Evolutionary conservation across 2,329 filamentous ascomycete species (phyloP), one percentile per base, ranked within the genome.

Genomic region (Pseudogymnoascus verrucosus): DNA sequence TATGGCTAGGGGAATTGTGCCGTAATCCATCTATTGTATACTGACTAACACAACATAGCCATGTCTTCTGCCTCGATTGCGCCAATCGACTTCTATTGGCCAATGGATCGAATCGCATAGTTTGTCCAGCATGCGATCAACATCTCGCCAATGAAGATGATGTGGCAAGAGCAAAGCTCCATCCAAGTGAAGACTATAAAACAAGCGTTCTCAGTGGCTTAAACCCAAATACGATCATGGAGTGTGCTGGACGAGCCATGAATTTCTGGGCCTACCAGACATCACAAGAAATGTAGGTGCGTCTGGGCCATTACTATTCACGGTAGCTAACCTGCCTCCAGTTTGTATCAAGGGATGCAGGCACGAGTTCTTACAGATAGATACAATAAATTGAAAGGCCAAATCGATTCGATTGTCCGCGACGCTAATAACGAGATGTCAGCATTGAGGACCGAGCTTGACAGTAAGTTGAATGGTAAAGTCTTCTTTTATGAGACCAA

Each of bases 201-300:
- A 91, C 90, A 0, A 93, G 88, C 65, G 84, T 96, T 0, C 79
- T 97, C 10, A 91, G 90, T 71, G 93, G 93, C 0, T 77, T 97
- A 0, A 90, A 86, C 65, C 93, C 93, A 0, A 87, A 82, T 36
- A 81, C 88, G 31, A 89, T 97, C 67, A 91, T 96, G 82, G 93
- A 96, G 69, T 96, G 91, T 74, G 89, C 91, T 21, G 86, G 88
- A 4, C 83, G 90, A 68, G 91, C 88, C 1, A 75, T 96, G 67
- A 85, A 83, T 34, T 96, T 96, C 72, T 96, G 91, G 88, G 87
- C 85, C 31, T 96, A 96, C 70, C 92, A 96, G 73, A 86, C 87
- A 19, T 87, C 86, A 2, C 90, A 95, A 70, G 90, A 96, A 75
- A 89, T 96, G 89, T 91, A 70, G 67, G 80, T 73, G 8, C 8